Evolutionary conservation across 225 moss, liverwort and hornwort genomes (phyloP).

Genomic region (Ulota crispa): DNA sequence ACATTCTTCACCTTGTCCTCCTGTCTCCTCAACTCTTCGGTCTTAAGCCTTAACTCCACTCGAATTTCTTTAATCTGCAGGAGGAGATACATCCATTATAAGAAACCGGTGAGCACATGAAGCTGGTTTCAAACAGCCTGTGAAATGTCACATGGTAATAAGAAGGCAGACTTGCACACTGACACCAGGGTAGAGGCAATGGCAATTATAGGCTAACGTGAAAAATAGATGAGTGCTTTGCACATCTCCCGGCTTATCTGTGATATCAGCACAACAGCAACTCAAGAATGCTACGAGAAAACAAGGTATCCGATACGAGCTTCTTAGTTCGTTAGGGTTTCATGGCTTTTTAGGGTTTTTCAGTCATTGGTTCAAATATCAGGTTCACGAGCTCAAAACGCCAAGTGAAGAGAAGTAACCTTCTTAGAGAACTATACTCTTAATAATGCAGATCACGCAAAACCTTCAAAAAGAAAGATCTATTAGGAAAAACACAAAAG

Average conservation of each 20-base stretch:
- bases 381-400: background rate
- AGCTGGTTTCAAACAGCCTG: background rate
- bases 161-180: background rate
- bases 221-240: background rate
- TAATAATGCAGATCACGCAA: background rate
- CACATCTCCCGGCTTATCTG: background rate
- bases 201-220: background rate
- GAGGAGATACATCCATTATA: background rate
- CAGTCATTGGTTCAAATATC: too few species aligned
- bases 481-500: background rate
- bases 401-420: background rate
- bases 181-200: background rate
- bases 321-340: too few species aligned
- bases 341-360: too few species aligned
- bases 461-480: background rate
- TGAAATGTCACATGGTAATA: background rate
- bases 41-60: constrained; percentile 63
- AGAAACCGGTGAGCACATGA: background rate
- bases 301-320: too few species aligned
- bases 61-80: constrained; percentile 76
- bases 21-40: constrained; percentile 77
- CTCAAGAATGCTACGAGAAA: background rate
- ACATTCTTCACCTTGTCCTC: constrained; percentile 69
- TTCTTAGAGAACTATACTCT: background rate
- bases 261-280: background rate